Evolutionary conservation across 352 stramenopile genomes (phyloP), one percentile per base, ranked within the genome.

Genomic region (Globisporangium alternatum): DNA sequence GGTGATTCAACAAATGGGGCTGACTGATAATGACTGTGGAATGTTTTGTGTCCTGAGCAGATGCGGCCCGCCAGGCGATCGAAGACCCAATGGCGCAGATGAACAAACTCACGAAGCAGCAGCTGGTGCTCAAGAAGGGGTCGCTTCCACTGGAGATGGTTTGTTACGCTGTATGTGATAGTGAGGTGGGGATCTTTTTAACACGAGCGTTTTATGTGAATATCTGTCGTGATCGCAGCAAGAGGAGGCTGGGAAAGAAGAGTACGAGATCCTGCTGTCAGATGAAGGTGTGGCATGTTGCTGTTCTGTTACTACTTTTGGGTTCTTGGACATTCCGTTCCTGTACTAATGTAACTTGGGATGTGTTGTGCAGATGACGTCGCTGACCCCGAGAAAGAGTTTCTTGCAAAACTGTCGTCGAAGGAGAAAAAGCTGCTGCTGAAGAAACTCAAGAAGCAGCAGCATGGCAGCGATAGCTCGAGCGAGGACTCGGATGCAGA

Each of bases 71-170:
- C 8, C 84, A 91, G 59, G 66, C 62, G 48, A 77, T 77, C 63
- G 86, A 95, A 61, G 86, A 95, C 57, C 86, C 84, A 0, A 76
- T 95, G 76, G 75, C 81, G 60, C 70, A 80, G 35, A 80, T 95
- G 30, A 81, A 81, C 52, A 82, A 86, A 60, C 62, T 84, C 12
- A 84, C 77, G 31, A 88, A 92, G 54, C 68, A 88, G 22, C 69
- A 90, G 6, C 60, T 93, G 5, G 78, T 89, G 52, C 64, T 95
- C 1, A 69, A 70, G 41, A 78, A 66, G 69, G 70, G 60, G 22
- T 75, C 74, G n/a, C 69, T 95, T 22, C 84, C 86, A 2, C 56
- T 91, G 21, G 86, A 94, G 60, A 89, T 94, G 86, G 71, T 77
- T 21, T 19, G 64, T 39, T 53, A 17, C n/a, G 9, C 19, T 13